phyloP scores from a whole-genome alignment of 257 asterid species.

The Agastache rugosa region DNA sequence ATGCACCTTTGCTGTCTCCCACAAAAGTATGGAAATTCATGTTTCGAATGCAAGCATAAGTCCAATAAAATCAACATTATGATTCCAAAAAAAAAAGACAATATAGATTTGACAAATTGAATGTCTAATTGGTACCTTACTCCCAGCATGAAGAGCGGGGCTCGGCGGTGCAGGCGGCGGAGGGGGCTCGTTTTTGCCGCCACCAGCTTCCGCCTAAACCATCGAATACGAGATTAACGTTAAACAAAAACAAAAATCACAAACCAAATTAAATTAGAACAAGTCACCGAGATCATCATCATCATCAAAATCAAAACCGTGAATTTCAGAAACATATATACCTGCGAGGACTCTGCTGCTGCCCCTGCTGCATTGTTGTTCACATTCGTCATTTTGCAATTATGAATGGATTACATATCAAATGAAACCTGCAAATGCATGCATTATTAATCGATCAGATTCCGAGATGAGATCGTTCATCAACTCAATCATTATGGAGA shows the following conservation, averaged over 20 bases:
- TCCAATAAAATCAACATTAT: too few relatives aligned
- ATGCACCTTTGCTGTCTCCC: background rate
- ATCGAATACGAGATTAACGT: slow-evolving; percentile 13
- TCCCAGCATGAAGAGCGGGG: slow-evolving; percentile 63
- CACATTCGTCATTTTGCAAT: slow-evolving; percentile 57
- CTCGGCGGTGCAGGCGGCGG: slow-evolving; percentile 54
- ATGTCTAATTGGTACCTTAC: slow-evolving; percentile 56
- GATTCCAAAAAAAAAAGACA: background rate
- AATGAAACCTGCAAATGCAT: slow-evolving; percentile 54
- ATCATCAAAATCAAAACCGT: slow-evolving; percentile 1
- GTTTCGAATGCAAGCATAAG: slow-evolving; percentile 2
- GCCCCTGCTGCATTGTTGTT: slow-evolving; percentile 43
- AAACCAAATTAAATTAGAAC: background rate
- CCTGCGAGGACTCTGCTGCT: slow-evolving; percentile 47
- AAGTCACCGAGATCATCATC: too few relatives aligned
- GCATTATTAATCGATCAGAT: slow-evolving; percentile 35
- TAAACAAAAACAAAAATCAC: background rate
- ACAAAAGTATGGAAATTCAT: background rate
- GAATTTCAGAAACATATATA: slow-evolving; percentile 20
- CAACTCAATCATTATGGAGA: background rate
- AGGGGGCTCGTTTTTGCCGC: slow-evolving; percentile 57
- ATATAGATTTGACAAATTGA: background rate
- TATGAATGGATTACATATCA: slow-evolving; percentile 42
- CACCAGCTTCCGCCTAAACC: slow-evolving; percentile 72
- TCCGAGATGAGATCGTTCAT: slow-evolving; percentile 25